Evolutionary conservation across 2,329 filamentous ascomycete genomes (phyloP).

Genomic region (Alternaria hordeiaustralica): DNA sequence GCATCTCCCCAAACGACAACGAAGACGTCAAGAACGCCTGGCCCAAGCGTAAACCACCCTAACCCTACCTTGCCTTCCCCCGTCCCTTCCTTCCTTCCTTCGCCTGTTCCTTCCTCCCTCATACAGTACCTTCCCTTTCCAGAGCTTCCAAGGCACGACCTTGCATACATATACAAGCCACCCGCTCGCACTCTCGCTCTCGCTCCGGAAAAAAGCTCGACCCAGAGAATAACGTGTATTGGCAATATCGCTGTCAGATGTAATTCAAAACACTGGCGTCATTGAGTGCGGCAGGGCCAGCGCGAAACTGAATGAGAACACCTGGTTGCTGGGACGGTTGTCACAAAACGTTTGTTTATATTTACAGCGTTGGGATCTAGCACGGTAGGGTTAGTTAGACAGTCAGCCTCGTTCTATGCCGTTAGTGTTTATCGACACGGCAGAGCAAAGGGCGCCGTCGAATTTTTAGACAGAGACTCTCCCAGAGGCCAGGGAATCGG

Average conservation of each 20-base stretch:
- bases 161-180: not conserved
- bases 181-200: not conserved
- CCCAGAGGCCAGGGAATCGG: not conserved
- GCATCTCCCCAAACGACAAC: not conserved
- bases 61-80: not conserved
- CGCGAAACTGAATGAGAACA: not conserved
- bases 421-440: not conserved
- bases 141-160: not conserved
- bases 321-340: not conserved
- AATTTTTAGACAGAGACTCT: not conserved
- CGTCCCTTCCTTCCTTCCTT: not conserved
- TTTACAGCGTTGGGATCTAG: not conserved
- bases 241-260: not conserved
- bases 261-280: not conserved
- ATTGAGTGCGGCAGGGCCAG: not conserved
- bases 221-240: not conserved
- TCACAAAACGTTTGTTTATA: not conserved
- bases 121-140: not conserved
- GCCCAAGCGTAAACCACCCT: not conserved
- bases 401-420: not conserved
- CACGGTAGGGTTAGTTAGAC: not conserved
- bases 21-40: not conserved
- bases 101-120: not conserved
- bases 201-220: not conserved
- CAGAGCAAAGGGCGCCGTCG: not conserved